phyloP scores from a whole-genome alignment of 2,329 filamentous ascomycete genomes.

The Reticulascus tulasneorum region DNA sequence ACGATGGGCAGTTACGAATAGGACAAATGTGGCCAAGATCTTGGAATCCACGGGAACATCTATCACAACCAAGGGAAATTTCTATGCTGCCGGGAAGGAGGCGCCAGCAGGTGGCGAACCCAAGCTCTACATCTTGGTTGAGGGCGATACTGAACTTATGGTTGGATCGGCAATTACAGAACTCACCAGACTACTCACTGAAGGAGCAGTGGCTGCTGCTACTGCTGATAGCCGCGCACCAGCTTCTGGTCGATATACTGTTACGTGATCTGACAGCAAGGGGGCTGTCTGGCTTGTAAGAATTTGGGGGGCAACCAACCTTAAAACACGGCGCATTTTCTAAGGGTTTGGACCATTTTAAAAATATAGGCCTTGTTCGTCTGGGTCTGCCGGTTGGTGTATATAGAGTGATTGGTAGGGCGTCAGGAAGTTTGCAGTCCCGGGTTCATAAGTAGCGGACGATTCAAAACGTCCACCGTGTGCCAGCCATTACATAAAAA shows the following conservation, averaged over 20 bases:
- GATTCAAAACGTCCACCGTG: no score
- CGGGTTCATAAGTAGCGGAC: no score
- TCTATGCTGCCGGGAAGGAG: slow-evolving; percentile 78
- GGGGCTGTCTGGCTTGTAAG: background rate
- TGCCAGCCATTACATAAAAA: no score
- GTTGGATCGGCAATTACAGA: slow-evolving; percentile 89
- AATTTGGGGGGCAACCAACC: no score
- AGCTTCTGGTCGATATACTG: slow-evolving; percentile 78
- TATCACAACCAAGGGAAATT: slow-evolving; percentile 95
- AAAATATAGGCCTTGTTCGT: no score
- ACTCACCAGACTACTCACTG: slow-evolving; percentile 80
- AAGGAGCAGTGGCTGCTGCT: slow-evolving; percentile 84
- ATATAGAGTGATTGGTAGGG: no score
- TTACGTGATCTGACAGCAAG: no score
- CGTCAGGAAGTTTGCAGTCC: no score
- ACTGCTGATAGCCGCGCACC: slow-evolving; percentile 81
- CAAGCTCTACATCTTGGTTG: slow-evolving; percentile 97
- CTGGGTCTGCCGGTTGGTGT: no score
- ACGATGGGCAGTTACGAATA: slow-evolving; percentile 96
- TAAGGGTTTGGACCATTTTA: no score
- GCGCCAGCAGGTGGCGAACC: slow-evolving; percentile 71
- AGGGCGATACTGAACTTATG: slow-evolving; percentile 91
- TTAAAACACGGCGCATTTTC: no score
- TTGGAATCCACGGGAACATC: slow-evolving; percentile 90
- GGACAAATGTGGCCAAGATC: slow-evolving; percentile 97